Evolutionary conservation across 352 stramenopile genomes (phyloP), one percentile per base, ranked within the genome.

Genomic region (Pythium oligandrum): DNA sequence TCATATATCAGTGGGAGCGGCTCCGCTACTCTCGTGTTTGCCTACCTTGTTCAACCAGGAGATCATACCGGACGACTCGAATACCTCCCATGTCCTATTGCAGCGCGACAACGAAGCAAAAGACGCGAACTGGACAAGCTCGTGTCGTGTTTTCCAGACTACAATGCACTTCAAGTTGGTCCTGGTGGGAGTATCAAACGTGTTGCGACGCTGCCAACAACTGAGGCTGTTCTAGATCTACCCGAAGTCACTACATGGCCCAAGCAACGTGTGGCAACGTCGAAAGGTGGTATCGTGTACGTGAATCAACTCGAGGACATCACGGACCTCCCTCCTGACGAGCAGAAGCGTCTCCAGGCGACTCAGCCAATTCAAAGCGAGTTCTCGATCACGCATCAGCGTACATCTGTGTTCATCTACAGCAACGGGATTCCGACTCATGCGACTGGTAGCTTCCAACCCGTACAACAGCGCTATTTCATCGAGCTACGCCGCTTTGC

Each of bases 401-500:
- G 55, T 43, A 17, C n/a, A 34, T 67, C 71, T 11, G 64, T 78
- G 31, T 69, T 69, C 12, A 71, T 90, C 10, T 84, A 83, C 53
- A 78, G 70, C 59, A 87, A 87, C n/a, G 75, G 77, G 1, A 53
- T 88, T n/a, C 79, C 79, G 6, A 64, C 63, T 12, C 71, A 88
- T 12, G 17, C 35, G 4, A 73, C 51, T 11, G 5, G 56, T 1
- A 12, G 17, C 0, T 8, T 42, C 8, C 31, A 51, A 3, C 12
- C 12, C 0, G 5, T 50, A 1, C 59, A 71, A 44, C 67, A 83
- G 47, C 65, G 64, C 26, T 83, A 85, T 39, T 84, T 90, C 43
- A 70, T 88, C 46, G 76, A 83, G 51, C 51, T 90, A 1, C 53
- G 75, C 33, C 66, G 77, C 5, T 88, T 86, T 43, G 75, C 76